Evolutionary conservation across 495 filamentous ascomycete species (phyloP), one percentile per base, ranked within the genome.

Genomic region (Amphirosellinia nigrospora): DNA sequence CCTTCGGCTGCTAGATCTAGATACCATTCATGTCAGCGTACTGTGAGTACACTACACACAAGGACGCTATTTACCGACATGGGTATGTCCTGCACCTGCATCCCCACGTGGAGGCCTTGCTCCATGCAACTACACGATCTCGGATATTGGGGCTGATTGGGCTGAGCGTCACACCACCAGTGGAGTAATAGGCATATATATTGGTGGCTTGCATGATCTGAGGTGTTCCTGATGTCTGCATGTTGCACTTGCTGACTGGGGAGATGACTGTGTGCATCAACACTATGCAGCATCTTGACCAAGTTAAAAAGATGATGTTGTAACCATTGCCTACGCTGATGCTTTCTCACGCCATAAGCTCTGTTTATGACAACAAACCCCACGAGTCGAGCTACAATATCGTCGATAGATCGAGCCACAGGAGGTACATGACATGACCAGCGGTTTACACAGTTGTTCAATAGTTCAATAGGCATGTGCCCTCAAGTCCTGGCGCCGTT

Each of bases 51-150:
- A 23, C 8, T 23, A 32, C 50, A 30, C 48, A 26, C 48, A n/a
- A 34, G 19, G 23, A 58, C 28, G 52, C 28, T n/a, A n/a, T 16
- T 19, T 45, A 15, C 60, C 5, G 21, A 26, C 13, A 13, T 19
- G 26, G 38, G 59, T 16, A 36, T 1, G 1, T 39, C 39, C 39
- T 63, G 23, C 26, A 21, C 46, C 26, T 46, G 32, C 26, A 32
- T 63, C 13, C 13, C 38, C 39, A 63, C 38, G 39, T 61, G 58
- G 58, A 36, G 19, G 60, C 39, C 36, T 60, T 58, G 32, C 55
- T n/a, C 8, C n/a, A 58, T 58, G 32, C 55, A 34, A 58, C 58
- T 16, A 38, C 28, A 53, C 16, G 13, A 53, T 30, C 26, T 53
- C 26, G 11, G 50, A 53, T 53, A 16, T 15, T 30, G 26, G 13